These are phyloP conservation scores for Escovopsis sp. DNA, from an alignment of 2,329 filamentous ascomycete genomes.

Conservation along the genomic window DNA sequence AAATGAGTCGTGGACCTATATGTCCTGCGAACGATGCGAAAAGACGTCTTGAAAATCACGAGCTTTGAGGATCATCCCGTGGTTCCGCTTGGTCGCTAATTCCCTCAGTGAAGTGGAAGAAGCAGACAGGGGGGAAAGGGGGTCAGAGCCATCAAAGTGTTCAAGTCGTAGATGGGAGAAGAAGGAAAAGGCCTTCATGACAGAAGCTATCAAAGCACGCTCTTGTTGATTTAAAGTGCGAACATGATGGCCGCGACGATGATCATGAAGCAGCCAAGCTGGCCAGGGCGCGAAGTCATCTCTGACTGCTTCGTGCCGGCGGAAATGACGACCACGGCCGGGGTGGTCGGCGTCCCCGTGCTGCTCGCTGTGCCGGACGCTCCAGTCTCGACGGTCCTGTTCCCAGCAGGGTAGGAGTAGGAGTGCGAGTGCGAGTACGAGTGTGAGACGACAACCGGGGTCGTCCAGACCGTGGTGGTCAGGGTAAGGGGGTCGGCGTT, in stretches of 20 bases:
- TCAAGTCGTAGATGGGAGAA: too few relatives aligned
- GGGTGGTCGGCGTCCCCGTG: slow-evolving; percentile 9
- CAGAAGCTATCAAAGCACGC: not conserved
- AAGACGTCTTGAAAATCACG: too few relatives aligned
- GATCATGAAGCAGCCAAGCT: slow-evolving; percentile 22
- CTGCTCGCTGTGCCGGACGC: slow-evolving; percentile 14
- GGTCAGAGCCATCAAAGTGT: too few relatives aligned
- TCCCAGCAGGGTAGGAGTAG: slow-evolving; percentile 14
- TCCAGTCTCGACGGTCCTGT: slow-evolving; percentile 13
- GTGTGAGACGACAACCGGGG: slow-evolving; percentile 3
- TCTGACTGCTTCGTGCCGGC: slow-evolving; percentile 18
- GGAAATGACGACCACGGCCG: slow-evolving; percentile 16
- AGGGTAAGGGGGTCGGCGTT: slow-evolving; percentile 13
- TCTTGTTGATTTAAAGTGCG: slow-evolving; percentile 13
- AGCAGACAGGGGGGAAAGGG: too few relatives aligned
- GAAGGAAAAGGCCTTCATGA: too few relatives aligned
- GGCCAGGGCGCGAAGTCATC: slow-evolving; percentile 16
- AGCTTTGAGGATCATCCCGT: too few relatives aligned
- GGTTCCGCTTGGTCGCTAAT: too few relatives aligned
- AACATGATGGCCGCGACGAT: slow-evolving; percentile 20
- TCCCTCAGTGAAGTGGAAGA: too few relatives aligned
- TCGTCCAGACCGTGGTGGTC: slow-evolving; percentile 19
- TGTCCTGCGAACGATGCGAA: too few relatives aligned
- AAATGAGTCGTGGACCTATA: too few relatives aligned
- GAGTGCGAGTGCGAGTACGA: too few relatives aligned